Evolutionary conservation across 1,284 basidiomycete species (phyloP).

Genomic region (Trichosporon sp.): DNA sequence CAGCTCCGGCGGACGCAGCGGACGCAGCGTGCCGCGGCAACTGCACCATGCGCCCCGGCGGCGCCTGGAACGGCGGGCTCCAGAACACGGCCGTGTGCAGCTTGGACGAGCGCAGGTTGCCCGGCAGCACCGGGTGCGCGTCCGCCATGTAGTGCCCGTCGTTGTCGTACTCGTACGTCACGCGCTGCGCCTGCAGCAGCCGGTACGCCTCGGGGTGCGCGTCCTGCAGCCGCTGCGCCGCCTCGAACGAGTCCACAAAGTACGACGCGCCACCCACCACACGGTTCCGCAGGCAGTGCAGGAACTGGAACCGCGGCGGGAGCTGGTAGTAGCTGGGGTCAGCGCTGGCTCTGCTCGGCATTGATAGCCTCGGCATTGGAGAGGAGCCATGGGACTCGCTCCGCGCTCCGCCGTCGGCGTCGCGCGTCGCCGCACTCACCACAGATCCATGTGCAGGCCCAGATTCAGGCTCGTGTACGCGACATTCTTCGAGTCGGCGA

Average conservation of each 20-base stretch:
- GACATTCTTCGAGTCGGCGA: slow-evolving; percentile 72
- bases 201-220: slow-evolving; percentile 51
- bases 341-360: background rate
- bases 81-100: slow-evolving; percentile 67
- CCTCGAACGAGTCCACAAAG: slow-evolving; percentile 78
- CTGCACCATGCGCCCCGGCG: too few species aligned
- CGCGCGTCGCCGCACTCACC: slow-evolving; percentile 57
- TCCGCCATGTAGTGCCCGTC: slow-evolving; percentile 78
- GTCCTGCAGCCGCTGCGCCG: slow-evolving; percentile 52
- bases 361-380: background rate
- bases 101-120: slow-evolving; percentile 7
- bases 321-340: slow-evolving; percentile 71
- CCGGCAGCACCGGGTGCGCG: slow-evolving; percentile 72
- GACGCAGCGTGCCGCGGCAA: too few species aligned
- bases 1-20: too few species aligned
- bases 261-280: slow-evolving; percentile 78
- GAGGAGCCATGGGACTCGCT: too few species aligned
- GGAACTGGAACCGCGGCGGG: slow-evolving; percentile 80
- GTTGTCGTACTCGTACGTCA: slow-evolving; percentile 87
- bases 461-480: slow-evolving; percentile 90
- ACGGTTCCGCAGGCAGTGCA: slow-evolving; percentile 81
- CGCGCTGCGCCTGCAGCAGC: slow-evolving; percentile 57
- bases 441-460: slow-evolving; percentile 85
- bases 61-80: slow-evolving; percentile 89
- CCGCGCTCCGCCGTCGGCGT: too few species aligned